A percentile compares a stretch with the other conserved stretches of the same genome.
phyloP scores from a whole-genome alignment of 169 alveolate species.

The Eimeria necatrix region DNA sequence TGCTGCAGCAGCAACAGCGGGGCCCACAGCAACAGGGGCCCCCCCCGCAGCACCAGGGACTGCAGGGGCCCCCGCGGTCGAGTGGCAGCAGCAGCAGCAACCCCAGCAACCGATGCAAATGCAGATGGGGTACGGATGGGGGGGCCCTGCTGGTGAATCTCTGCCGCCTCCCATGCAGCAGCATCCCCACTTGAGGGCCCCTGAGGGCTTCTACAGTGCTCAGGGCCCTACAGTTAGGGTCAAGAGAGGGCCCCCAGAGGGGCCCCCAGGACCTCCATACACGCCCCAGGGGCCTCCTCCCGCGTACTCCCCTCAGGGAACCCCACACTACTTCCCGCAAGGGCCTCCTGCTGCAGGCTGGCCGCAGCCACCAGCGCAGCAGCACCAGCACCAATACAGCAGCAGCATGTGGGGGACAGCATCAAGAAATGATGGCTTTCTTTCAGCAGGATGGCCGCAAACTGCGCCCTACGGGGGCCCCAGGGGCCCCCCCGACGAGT shows the following conservation, averaged over 20 bases:
- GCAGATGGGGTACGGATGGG: constrained; percentile 59
- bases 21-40: constrained; percentile 19
- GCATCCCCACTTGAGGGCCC: constrained; percentile 60
- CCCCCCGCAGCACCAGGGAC: neutral
- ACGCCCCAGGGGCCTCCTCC: constrained; percentile 4
- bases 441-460: constrained; percentile 19
- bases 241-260: constrained; percentile 51
- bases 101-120: constrained; percentile 35
- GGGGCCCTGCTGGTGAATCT: neutral
- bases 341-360: constrained; percentile 32
- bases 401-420: constrained; percentile 7
- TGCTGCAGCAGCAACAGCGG: neutral
- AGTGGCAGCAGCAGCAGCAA: constrained; percentile 57
- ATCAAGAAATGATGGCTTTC: neutral
- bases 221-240: constrained; percentile 34
- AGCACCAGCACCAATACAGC: constrained; percentile 46
- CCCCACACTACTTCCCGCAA: constrained; percentile 2
- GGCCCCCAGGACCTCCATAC: constrained; percentile 31
- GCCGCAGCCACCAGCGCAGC: constrained; percentile 37
- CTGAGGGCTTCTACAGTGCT: constrained; percentile 54
- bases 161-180: constrained; percentile 5
- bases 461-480: constrained; percentile 36
- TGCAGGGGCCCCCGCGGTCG: constrained; percentile 3
- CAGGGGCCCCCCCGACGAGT: constrained; percentile 58
- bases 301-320: constrained; percentile 37